Conservation (phyloP, 495 filamentous ascomycete species). For the Aspergillus taichungensis region DNA sequence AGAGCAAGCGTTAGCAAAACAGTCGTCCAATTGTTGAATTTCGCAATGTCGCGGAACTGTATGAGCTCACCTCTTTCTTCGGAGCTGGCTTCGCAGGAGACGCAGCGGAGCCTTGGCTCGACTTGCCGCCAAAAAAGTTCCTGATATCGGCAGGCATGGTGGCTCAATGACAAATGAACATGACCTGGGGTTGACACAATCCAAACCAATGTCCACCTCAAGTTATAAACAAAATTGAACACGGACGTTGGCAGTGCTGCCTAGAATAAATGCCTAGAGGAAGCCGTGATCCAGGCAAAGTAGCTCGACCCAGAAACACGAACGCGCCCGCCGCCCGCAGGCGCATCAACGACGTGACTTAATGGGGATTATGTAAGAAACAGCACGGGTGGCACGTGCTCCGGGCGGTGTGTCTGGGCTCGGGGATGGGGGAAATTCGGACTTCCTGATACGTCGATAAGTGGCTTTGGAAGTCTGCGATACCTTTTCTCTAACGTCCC, state of each 20-base stretch:
- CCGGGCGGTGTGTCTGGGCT: constrained; percentile 6
- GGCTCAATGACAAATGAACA: constrained; percentile 3
- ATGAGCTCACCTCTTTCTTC: constrained; percentile 31
- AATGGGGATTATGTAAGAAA: constrained; percentile 25
- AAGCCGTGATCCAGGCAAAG: background rate
- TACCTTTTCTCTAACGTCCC: constrained; percentile 4
- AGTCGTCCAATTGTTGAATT: too few relatives aligned
- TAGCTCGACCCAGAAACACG: constrained; percentile 11
- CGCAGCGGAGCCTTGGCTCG: constrained; percentile 21
- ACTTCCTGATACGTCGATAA: constrained; percentile 27
- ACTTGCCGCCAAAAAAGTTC: constrained; percentile 62
- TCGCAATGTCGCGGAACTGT: too few relatives aligned
- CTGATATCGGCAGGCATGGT: constrained; percentile 71
- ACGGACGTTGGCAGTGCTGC: too few relatives aligned
- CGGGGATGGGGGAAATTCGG: constrained; percentile 17
- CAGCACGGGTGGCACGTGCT: constrained; percentile 21
- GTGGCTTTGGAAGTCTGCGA: constrained; percentile 10
- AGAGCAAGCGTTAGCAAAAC: background rate
- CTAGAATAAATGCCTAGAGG: too few relatives aligned
- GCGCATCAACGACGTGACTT: constrained; percentile 19
- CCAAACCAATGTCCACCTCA: background rate
- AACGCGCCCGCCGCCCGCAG: constrained; percentile 22
- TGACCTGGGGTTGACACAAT: background rate
- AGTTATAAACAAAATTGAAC: too few relatives aligned
- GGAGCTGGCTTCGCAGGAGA: constrained; percentile 25